Conservation (phyloP, 2,329 filamentous ascomycete genomes). For the Botrytis squamosa region DNA sequence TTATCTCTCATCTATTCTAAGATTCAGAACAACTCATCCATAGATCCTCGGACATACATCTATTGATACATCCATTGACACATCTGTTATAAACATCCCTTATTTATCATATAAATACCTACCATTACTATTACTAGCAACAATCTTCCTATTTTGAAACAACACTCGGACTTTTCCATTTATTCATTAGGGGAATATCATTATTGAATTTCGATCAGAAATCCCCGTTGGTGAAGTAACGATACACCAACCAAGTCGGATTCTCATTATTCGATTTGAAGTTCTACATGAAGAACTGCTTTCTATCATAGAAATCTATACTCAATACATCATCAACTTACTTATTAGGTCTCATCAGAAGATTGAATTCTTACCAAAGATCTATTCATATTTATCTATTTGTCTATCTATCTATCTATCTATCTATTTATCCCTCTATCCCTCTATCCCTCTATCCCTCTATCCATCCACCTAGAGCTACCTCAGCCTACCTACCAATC, state of each 20-base stretch:
- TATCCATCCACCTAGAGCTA: not conserved
- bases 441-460: not conserved
- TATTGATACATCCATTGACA: not conserved
- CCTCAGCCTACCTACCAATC: no score
- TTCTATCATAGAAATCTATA: not conserved
- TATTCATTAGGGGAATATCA: conserved; percentile 2
- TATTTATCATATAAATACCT: not conserved
- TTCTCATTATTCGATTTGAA: not conserved
- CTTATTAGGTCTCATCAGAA: not conserved
- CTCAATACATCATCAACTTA: no score
- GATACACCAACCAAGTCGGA: not conserved
- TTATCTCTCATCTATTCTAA: not conserved
- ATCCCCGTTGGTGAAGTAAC: not conserved
- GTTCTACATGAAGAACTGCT: not conserved
- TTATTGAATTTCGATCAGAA: not conserved
- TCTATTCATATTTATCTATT: not conserved
- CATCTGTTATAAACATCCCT: not conserved
- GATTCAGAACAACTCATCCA: not conserved
- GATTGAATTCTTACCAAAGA: not conserved
- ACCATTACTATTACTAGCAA: not conserved
- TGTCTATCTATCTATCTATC: not conserved
- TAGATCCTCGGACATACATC: not conserved
- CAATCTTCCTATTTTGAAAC: conserved; percentile 1
- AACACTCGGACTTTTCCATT: conserved; percentile 5
- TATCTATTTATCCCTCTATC: not conserved